Evolutionary conservation across 2,329 filamentous ascomycete species (phyloP).

Genomic region (Trichoderma afroharzianum): DNA sequence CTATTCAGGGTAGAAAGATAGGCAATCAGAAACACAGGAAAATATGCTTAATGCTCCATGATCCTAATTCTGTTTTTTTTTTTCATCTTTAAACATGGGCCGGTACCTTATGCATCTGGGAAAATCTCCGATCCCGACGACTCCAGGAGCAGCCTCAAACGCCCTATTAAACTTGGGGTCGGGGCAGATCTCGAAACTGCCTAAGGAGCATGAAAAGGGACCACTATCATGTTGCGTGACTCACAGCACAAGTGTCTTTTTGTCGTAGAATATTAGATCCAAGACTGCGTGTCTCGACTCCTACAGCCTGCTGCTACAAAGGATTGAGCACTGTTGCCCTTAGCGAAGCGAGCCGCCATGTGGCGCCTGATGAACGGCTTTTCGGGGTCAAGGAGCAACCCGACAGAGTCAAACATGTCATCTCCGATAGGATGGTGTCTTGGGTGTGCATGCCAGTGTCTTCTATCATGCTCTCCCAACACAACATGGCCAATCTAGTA

Average conservation of each 20-base stretch:
- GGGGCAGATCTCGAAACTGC: not conserved
- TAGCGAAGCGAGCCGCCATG: not conserved
- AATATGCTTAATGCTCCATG: not conserved
- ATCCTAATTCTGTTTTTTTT: not conserved
- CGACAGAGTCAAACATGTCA: not conserved
- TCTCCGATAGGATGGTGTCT: not conserved
- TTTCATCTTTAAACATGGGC: not conserved
- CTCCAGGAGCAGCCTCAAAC: not conserved
- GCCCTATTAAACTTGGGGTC: not conserved
- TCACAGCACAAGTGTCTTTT: not conserved
- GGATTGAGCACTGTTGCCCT: not conserved
- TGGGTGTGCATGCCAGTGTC: not conserved
- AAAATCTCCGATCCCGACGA: not conserved
- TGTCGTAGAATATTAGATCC: not conserved
- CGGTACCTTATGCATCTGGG: not conserved
- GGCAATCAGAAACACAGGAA: not conserved
- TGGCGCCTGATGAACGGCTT: not conserved
- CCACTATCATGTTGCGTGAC: not conserved
- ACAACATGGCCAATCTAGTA: not conserved
- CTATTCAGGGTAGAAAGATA: not conserved
- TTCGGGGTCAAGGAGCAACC: not conserved
- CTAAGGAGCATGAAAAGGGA: not conserved
- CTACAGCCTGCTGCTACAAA: not conserved
- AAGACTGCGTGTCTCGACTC: not conserved
- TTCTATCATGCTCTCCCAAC: not conserved